Evolutionary conservation across 768 basidiomycete species (phyloP).

Genomic region (Xanthoconium purpureum): DNA sequence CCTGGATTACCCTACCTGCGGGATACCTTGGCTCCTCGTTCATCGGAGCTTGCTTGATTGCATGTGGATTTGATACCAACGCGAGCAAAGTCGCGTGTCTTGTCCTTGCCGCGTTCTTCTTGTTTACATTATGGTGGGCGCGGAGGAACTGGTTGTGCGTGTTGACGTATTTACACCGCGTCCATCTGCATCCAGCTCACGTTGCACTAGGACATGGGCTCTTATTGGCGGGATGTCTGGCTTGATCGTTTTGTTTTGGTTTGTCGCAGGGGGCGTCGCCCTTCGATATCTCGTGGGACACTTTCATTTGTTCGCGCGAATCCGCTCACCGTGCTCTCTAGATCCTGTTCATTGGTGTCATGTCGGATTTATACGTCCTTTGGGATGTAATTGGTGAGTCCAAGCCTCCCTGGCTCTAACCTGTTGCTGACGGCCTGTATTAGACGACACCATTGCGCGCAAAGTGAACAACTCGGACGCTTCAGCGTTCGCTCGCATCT

Average conservation of each 20-base stretch:
- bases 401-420: neutral
- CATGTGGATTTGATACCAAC: constrained; percentile 85
- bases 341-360: constrained; percentile 81
- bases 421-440: neutral
- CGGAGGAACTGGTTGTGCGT: constrained; percentile 69
- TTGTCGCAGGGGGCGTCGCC: constrained; percentile 69
- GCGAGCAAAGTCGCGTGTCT: constrained; percentile 84
- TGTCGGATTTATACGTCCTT: constrained; percentile 83
- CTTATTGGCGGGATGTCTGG: constrained; percentile 79
- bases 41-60: constrained; percentile 83
- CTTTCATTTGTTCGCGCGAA: neutral
- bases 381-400: constrained; percentile 82
- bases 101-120: constrained; percentile 78
- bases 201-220: constrained; percentile 59
- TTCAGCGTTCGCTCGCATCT: constrained; percentile 77
- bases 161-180: neutral
- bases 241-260: constrained; percentile 80
- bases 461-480: constrained; percentile 90
- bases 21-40: constrained; percentile 84
- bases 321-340: constrained; percentile 21
- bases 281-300: constrained; percentile 70
- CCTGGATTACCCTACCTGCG: constrained; percentile 78
- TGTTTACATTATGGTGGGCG: constrained; percentile 89
- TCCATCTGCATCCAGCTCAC: neutral
- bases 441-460: constrained; percentile 80